Evolutionary conservation across 352 stramenopile genomes (phyloP), one percentile per base, ranked within the genome.

Genomic region (Phytophthora constricta): DNA sequence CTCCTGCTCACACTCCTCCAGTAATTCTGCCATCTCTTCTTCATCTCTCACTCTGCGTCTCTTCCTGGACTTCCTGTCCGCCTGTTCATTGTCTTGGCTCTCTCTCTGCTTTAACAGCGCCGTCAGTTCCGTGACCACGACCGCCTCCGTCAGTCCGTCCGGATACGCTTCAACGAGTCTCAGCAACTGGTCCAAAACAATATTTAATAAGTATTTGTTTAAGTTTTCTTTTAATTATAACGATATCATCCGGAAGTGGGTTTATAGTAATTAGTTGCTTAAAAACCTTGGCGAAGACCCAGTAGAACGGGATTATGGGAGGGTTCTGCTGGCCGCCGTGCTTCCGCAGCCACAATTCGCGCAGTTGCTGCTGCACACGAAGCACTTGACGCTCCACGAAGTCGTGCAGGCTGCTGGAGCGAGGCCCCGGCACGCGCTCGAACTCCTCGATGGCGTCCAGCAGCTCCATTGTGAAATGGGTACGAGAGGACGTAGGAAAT

Each of bases 111-210:
- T 49, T 0, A 91, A 52, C 31, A 76, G 64, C 50, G 70, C 65
- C 48, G 79, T 70, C 34, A 93, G 45, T 58, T 93, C 86, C 4
- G 82, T 91, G 19, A 91, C 37, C 19, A 90, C 64, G 11, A 92
- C 65, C 1, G 80, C 80, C 41, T 90, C 76, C 0, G 86, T 92
- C 5, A 93, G 51, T 17, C 86, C 86, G 62, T 89, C 81, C 1
- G 86, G 86, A 59, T 92, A 92, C 53, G 82, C 80, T 51, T 86
- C 78, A 16, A 89, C 56, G 11, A 93, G 50, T 0, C 70, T 73
- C 49, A 93, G 49, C 3, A 88, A 56, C 64, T 89, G 46, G 31
- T 37, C 55, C 28, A 25, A 4, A 28, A 10, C 13, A n/a, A 50
- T 45, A 54, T 20, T 48, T 33, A 68, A 43, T 27, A 20, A 25